Evolutionary conservation across 129 eudicot species (phyloP).

Genomic region (Gnaphalium uliginosum): DNA sequence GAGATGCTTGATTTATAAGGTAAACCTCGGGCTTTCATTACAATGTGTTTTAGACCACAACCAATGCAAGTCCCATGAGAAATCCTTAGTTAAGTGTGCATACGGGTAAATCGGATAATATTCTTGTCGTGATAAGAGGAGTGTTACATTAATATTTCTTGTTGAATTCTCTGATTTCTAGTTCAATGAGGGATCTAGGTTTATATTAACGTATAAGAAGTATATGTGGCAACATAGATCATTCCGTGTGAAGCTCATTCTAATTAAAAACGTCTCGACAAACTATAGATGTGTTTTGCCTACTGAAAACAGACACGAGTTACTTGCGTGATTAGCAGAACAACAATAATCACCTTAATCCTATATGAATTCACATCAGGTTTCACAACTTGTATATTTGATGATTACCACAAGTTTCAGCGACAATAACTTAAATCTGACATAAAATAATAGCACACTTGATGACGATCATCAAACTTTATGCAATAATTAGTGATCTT

Average conservation of each 20-base stretch:
- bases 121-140: no score
- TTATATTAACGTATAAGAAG: no score
- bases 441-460: background rate
- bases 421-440: background rate
- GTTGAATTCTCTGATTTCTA: background rate
- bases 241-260: background rate
- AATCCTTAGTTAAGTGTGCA: no score
- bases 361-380: background rate
- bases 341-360: background rate
- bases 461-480: background rate
- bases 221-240: background rate
- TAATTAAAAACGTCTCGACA: background rate
- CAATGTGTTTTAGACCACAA: no score
- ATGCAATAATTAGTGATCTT: background rate
- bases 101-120: no score
- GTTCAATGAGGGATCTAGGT: background rate
- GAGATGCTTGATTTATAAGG: no score
- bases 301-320: background rate
- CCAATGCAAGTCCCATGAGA: no score
- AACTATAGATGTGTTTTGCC: background rate
- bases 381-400: background rate
- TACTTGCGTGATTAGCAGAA: background rate
- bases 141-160: background rate
- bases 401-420: background rate
- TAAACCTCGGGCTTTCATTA: no score